Percentiles rank a stretch among this genome's conserved stretches.
Evolutionary conservation across 2,329 filamentous ascomycete species (phyloP).

Genomic region (Fusarium nisikadoi): DNA sequence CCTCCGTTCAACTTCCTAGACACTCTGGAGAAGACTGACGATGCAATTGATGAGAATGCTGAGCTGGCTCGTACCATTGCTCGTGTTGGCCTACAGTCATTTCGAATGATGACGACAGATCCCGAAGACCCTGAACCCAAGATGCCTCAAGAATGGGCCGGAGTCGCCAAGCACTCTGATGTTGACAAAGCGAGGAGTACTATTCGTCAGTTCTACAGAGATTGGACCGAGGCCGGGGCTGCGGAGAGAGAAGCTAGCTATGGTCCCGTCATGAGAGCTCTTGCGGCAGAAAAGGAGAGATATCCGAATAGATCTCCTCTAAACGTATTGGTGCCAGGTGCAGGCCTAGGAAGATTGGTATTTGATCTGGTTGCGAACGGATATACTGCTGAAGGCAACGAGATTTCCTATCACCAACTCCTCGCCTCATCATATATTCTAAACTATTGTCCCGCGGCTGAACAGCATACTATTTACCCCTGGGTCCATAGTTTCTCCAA

Average conservation of each 20-base stretch:
- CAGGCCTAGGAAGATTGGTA: constrained; percentile 87
- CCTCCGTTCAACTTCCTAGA: constrained; percentile 87
- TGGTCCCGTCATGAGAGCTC: constrained; percentile 73
- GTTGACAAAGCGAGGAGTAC: constrained; percentile 93
- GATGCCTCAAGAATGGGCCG: constrained; percentile 73
- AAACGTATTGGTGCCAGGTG: constrained; percentile 85
- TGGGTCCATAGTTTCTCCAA: constrained; percentile 93
- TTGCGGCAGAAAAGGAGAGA: constrained; percentile 61
- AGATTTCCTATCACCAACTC: constrained; percentile 98
- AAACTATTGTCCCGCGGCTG: constrained; percentile 69
- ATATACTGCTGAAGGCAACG: constrained; percentile 85
- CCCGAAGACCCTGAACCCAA: constrained; percentile 53
- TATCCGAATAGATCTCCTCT: constrained; percentile 54
- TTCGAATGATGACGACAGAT: constrained; percentile 61
- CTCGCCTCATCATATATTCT: constrained; percentile 83
- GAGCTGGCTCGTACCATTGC: constrained; percentile 84
- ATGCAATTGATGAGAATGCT: constrained; percentile 89
- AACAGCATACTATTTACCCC: constrained; percentile 80
- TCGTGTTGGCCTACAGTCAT: constrained; percentile 72
- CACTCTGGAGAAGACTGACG: constrained; percentile 81
- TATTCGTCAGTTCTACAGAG: constrained; percentile 91
- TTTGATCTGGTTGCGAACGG: constrained; percentile 84
- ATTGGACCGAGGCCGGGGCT: constrained; percentile 86
- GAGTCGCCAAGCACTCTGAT: constrained; percentile 76
- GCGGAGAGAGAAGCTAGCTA: constrained; percentile 82